A percentile compares a stretch with the other conserved stretches of the same genome.
Evolutionary conservation across 2,329 filamentous ascomycete genomes (phyloP).

Genomic region (Aspergillus fumigatus): DNA sequence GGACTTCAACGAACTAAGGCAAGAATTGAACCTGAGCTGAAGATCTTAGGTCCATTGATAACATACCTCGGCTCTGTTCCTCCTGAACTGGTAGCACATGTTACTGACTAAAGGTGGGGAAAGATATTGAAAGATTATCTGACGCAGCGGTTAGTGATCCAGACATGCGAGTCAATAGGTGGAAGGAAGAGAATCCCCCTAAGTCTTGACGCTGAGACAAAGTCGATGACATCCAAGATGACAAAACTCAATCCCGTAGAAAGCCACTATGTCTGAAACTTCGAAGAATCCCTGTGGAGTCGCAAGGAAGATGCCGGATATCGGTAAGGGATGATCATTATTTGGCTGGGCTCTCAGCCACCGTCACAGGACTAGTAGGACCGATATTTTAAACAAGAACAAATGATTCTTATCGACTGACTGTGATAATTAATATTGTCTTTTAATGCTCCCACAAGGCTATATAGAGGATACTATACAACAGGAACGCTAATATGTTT

Average conservation of each 20-base stretch:
- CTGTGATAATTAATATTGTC: too few relatives aligned
- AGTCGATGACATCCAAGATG: conserved; percentile 28
- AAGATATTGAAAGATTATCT: not conserved
- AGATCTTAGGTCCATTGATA: conserved; percentile 25
- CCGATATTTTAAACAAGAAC: too few relatives aligned
- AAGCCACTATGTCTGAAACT: conserved; percentile 19
- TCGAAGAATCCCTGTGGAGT: not conserved
- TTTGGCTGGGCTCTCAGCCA: too few relatives aligned
- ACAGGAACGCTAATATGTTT: too few relatives aligned
- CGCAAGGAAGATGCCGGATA: not conserved
- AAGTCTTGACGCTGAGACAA: conserved; percentile 25
- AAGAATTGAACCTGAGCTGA: conserved; percentile 20
- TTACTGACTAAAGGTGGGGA: conserved; percentile 14
- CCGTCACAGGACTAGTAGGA: too few relatives aligned
- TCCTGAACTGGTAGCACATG: conserved; percentile 22
- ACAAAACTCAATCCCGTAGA: conserved; percentile 26
- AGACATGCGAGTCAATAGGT: conserved; percentile 19
- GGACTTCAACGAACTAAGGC: conserved; percentile 21
- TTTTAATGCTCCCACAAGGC: too few relatives aligned
- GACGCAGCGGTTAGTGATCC: conserved; percentile 1
- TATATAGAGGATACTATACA: too few relatives aligned
- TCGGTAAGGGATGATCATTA: not conserved
- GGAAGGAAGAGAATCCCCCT: conserved; percentile 24
- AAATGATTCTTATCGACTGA: too few relatives aligned
- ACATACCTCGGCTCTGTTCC: conserved; percentile 23